phyloP scores from a whole-genome alignment of 768 basidiomycete genomes.

The Pleurotus sapidus region DNA sequence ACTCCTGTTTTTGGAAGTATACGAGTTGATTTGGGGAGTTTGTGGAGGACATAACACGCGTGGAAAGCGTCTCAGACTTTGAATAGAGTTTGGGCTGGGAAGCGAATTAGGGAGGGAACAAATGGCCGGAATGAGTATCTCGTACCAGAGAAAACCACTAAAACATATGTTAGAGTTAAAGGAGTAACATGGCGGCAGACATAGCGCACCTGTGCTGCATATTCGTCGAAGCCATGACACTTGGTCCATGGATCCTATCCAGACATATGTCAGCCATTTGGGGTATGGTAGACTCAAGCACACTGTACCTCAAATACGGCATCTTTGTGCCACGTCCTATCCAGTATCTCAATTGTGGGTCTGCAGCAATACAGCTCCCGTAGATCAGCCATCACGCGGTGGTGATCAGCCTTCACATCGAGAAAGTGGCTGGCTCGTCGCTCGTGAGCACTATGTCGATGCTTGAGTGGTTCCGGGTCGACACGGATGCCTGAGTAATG shows the following conservation, averaged over 20 bases:
- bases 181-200: background rate
- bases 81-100: constrained; percentile 53
- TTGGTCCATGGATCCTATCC: constrained; percentile 46
- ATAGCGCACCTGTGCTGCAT: constrained; percentile 50
- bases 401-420: constrained; percentile 38
- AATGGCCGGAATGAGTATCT: background rate
- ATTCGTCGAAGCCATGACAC: constrained; percentile 48
- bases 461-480: constrained; percentile 32
- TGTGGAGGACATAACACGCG: constrained; percentile 59
- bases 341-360: constrained; percentile 51
- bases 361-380: constrained; percentile 54
- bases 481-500: constrained; percentile 57
- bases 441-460: constrained; percentile 34
- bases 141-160: constrained; percentile 54
- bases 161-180: background rate
- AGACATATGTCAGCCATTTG: background rate
- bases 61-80: constrained; percentile 45
- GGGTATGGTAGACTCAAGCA: background rate
- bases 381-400: constrained; percentile 53
- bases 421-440: constrained; percentile 26
- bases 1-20: constrained; percentile 58
- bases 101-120: constrained; percentile 3
- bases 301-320: constrained; percentile 50
- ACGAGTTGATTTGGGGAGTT: constrained; percentile 57
- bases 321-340: constrained; percentile 50